These are phyloP conservation scores for Sergeia podlipaevii DNA, from an alignment of 208 protist species.

Conservation along the genomic window DNA sequence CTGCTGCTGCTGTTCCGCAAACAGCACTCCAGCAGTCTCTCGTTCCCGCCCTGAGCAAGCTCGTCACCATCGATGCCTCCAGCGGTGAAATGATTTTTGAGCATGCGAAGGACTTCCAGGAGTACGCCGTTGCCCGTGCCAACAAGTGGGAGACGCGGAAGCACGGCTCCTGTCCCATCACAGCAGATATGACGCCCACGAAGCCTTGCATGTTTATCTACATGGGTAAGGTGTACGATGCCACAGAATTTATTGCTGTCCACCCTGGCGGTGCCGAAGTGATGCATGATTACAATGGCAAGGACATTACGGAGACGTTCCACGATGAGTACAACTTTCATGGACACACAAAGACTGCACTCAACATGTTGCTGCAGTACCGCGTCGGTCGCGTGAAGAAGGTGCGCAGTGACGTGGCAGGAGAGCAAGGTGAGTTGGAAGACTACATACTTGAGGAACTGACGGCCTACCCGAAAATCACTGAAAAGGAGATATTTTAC, in stretches of 20 bases:
- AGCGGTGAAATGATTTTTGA: conserved; percentile 24
- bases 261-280: conserved; percentile 71
- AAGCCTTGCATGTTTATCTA: conserved; percentile 39
- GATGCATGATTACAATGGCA: conserved; percentile 42
- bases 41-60: too few species aligned
- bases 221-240: conserved; percentile 68
- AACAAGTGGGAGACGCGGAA: conserved; percentile 7
- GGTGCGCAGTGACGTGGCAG: conserved; percentile 2
- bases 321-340: conserved; percentile 54
- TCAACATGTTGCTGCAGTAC: conserved; percentile 54
- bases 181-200: background rate
- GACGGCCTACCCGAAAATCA: conserved; percentile 47
- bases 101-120: conserved; percentile 21
- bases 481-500: conserved; percentile 33
- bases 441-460: conserved; percentile 33
- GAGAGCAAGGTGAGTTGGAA: conserved; percentile 11
- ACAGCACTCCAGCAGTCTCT: too few species aligned
- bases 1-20: too few species aligned
- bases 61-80: conserved; percentile 15
- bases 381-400: conserved; percentile 23
- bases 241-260: conserved; percentile 59
- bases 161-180: background rate
- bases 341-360: conserved; percentile 28
- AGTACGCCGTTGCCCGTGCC: conserved; percentile 13
- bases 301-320: conserved; percentile 35